Conservation (phyloP, 1,284 basidiomycete species). For the Leccinum pachyderme region DNA sequence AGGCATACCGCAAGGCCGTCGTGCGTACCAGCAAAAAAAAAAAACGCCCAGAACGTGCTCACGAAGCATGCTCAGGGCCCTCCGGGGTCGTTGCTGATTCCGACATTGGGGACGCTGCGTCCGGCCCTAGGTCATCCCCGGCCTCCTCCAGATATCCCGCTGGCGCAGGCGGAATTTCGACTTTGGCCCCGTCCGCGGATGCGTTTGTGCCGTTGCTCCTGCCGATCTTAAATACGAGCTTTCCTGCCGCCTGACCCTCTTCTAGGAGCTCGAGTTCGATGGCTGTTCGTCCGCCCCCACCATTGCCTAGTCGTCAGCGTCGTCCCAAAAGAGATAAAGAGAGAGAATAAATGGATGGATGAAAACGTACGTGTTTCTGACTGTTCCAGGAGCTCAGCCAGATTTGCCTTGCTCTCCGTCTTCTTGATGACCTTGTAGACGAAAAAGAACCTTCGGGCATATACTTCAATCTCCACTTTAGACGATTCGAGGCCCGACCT, state of each 20-base stretch:
- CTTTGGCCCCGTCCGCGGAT: neutral
- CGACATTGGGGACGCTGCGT: neutral
- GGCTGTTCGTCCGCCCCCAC: conserved; percentile 13
- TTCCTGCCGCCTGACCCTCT: conserved; percentile 32
- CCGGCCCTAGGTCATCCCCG: neutral
- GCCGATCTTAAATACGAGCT: conserved; percentile 26
- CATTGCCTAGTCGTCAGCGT: neutral
- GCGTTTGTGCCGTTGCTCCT: conserved; percentile 8
- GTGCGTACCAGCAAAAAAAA: neutral
- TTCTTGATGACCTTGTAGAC: conserved; percentile 35
- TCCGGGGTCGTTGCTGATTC: conserved; percentile 6
- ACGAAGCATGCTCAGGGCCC: conserved; percentile 4
- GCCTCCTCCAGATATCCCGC: neutral
- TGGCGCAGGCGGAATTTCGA: conserved; percentile 8
- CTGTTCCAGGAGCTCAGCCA: conserved; percentile 34
- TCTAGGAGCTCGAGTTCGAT: conserved; percentile 32
- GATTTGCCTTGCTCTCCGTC: conserved; percentile 33
- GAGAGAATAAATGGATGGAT: neutral
- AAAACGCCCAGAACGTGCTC: neutral
- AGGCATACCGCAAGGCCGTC: neutral
- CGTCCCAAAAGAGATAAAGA: neutral
- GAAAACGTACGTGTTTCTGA: conserved; percentile 26
- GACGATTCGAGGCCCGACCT: conserved; percentile 33
- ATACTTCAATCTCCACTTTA: conserved; percentile 35
- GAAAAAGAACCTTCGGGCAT: conserved; percentile 32